phyloP scores from a whole-genome alignment of 805 yeast genomes.

The Wickerhamomyces ciferrii region DNA sequence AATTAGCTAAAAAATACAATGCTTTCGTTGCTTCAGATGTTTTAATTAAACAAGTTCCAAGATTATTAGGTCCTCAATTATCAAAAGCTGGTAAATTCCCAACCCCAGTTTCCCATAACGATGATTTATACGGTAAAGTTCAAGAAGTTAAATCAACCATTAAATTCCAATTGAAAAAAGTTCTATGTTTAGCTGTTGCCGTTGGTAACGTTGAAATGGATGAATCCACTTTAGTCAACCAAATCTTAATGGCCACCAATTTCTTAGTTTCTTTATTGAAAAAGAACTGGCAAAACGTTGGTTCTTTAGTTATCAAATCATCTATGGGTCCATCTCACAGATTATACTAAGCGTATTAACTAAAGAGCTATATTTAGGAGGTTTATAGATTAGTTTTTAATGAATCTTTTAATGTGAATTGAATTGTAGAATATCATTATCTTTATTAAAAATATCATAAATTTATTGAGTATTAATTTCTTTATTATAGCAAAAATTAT shows the following conservation, averaged over 20 bases:
- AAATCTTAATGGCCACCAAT: constrained; percentile 98
- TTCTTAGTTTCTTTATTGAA: constrained; percentile 97
- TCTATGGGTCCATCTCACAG: constrained; percentile 99
- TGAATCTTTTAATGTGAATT: background rate
- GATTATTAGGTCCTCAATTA: constrained; percentile 99
- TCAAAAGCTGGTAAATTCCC: constrained; percentile 99
- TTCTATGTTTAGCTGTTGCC: constrained; percentile 98
- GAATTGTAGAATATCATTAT: no score
- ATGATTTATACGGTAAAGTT: constrained; percentile 94
- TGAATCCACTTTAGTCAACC: constrained; percentile 93
- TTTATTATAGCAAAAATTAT: no score
- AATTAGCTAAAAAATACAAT: constrained; percentile 99
- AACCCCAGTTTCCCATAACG: constrained; percentile 99
- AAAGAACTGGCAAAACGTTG: constrained; percentile 99
- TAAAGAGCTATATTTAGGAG: background rate
- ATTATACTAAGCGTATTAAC: constrained; percentile 73
- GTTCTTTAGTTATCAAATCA: constrained; percentile 97
- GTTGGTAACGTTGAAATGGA: constrained; percentile 99
- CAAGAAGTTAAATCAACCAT: constrained; percentile 98
- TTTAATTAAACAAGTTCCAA: constrained; percentile 99
- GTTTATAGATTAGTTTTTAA: background rate
- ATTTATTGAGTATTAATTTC: no score
- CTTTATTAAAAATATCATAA: no score
- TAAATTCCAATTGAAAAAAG: constrained; percentile 99
- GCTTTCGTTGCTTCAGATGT: constrained; percentile 99